Base-by-base conservation (phyloP, 2,329 filamentous ascomycete species). In the Ophiocordyceps camponoti-saundersi region DNA sequence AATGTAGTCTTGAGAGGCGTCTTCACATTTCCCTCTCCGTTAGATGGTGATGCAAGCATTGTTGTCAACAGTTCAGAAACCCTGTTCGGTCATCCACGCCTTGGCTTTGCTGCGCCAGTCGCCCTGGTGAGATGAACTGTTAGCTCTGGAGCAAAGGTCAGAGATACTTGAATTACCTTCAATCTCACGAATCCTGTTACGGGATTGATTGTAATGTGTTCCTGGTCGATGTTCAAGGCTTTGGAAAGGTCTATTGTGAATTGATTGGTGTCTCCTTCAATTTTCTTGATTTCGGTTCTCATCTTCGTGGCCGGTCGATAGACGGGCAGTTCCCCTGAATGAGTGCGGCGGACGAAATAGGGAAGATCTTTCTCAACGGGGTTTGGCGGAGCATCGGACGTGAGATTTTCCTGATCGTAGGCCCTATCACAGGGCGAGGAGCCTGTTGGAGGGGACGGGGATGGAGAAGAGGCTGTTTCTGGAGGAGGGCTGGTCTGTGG, bases 221-320 rank as follows among this genome's bases (percentile, higher is more conserved):
- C 67, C 45, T 70, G 59, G 22, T 72, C 63, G 41, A 90, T 57
- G 1, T 69, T 64, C 50, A 95, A 61, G 12, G 70, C 72, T 20
- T 65, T 58, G 36, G 70, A 65, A 48, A 96, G 59, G 54, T 88
- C 82, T 34, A 72, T 63, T 50, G 76, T 71, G 52, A 96, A 60
- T 3, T 68, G 73, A 30, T 68, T 62, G 45, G 79, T 57, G 59
- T 94, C 75, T 16, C 92, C 92, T 48, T 86, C 79, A 45, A 90
- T 73, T 64, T 85, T 88, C 61, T 87, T 83, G 48, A 98, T 66
- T 48, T 77, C 64, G 6, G 90, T 93, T 56, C 84, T 65, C 56
- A 79, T 77, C 58, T 80, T 71, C 53, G 85, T 92, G 15, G 86
- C 85, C 46, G 87, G 87, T 13, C 79, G 70, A 66, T 96, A 98